Conservation (phyloP, 305 asterid genomes). For the Fraxinus paxiana region DNA sequence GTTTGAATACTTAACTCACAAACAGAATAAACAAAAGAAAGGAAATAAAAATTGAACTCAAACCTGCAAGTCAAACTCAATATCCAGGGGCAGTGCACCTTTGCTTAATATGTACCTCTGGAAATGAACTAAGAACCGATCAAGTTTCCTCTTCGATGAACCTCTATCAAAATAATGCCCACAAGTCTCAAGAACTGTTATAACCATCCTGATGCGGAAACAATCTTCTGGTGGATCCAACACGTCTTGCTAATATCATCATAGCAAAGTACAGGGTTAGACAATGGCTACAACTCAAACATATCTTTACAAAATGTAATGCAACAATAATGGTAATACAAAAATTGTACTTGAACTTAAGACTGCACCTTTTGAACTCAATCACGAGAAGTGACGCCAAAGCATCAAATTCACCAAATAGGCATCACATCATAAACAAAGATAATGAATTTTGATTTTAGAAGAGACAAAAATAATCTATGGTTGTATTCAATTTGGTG, state of each 20-base stretch:
- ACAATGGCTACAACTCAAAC: constrained; percentile 19
- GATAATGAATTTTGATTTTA: not conserved
- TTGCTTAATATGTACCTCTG: constrained; percentile 85
- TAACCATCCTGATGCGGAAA: constrained; percentile 89
- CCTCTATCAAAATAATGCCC: constrained; percentile 99
- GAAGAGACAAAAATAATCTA: not conserved
- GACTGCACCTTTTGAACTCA: constrained; percentile 13
- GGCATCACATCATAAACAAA: not conserved
- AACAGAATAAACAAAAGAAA: not conserved
- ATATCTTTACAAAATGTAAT: not conserved
- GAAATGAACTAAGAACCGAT: constrained; percentile 87
- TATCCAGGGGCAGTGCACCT: constrained; percentile 82
- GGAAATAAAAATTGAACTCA: constrained; percentile 20
- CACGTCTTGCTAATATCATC: constrained; percentile 63
- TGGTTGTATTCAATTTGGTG: not conserved
- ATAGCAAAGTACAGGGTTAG: constrained; percentile 31
- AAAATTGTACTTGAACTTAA: not conserved
- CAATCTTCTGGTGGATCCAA: constrained; percentile 98
- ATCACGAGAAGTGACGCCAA: not conserved
- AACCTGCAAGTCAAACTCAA: constrained; percentile 99
- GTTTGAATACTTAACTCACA: not conserved
- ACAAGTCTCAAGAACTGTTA: constrained; percentile 91
- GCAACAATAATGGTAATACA: not conserved
- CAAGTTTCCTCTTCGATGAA: constrained; percentile 94
- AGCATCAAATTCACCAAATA: constrained; percentile 6